Evolutionary conservation across 768 basidiomycete genomes (phyloP).

Genomic region (Hypholoma sublateritium): DNA sequence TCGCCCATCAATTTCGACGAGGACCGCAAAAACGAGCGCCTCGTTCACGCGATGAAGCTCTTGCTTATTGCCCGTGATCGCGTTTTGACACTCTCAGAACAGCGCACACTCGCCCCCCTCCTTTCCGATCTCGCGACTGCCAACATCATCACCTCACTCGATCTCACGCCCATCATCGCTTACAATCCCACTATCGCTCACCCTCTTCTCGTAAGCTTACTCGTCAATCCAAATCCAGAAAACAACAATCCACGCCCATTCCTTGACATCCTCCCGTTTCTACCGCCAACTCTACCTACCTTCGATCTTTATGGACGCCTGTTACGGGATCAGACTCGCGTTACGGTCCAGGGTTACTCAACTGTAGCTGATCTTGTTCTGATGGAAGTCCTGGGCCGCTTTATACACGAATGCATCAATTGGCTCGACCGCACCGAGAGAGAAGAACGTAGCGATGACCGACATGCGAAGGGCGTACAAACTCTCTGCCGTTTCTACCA

Average conservation of each 20-base stretch:
- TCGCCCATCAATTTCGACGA: slow-evolving; percentile 42
- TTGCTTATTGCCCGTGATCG: slow-evolving; percentile 69
- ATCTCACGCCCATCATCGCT: slow-evolving; percentile 64
- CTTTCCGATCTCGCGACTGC: slow-evolving; percentile 45
- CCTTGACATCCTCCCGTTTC: slow-evolving; percentile 59
- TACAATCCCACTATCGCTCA: slow-evolving; percentile 71
- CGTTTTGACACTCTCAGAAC: slow-evolving; percentile 73
- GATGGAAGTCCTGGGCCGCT: slow-evolving; percentile 65
- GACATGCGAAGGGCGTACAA: slow-evolving; percentile 68
- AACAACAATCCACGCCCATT: slow-evolving; percentile 46
- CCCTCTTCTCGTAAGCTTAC: slow-evolving; percentile 60
- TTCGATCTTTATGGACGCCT: slow-evolving; percentile 75
- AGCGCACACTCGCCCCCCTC: slow-evolving; percentile 57
- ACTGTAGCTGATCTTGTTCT: slow-evolving; percentile 67
- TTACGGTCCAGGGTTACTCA: slow-evolving; percentile 43
- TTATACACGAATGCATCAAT: slow-evolving; percentile 67
- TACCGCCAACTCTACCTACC: slow-evolving; percentile 71
- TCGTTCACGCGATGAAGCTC: slow-evolving; percentile 66
- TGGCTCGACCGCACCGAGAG: slow-evolving; percentile 71
- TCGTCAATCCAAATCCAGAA: slow-evolving; percentile 41
- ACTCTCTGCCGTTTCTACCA: slow-evolving; percentile 77
- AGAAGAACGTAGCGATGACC: slow-evolving; percentile 73
- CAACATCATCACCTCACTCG: slow-evolving; percentile 63
- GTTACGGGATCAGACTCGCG: slow-evolving; percentile 57
- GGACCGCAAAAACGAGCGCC: slow-evolving; percentile 55